A percentile compares a stretch with the other conserved stretches of the same genome.
Evolutionary conservation across 306 rosid genomes (phyloP).

Genomic region (Medicago arabica): DNA sequence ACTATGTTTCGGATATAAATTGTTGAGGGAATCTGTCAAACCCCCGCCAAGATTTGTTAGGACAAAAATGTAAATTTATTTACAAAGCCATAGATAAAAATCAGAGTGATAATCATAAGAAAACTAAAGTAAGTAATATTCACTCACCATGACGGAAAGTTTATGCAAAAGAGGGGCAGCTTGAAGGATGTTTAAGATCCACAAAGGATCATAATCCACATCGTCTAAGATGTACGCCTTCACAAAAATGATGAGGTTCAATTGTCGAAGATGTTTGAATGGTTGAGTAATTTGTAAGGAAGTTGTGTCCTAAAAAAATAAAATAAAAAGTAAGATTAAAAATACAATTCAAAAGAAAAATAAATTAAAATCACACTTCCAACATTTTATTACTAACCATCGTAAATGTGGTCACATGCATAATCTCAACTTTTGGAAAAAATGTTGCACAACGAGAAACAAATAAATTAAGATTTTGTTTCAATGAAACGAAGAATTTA

Average conservation of each 20-base stretch:
- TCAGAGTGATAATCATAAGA: not conserved
- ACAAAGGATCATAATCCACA: not conserved
- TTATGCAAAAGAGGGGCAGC: not conserved
- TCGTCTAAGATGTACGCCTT: not conserved
- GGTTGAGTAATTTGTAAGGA: not conserved
- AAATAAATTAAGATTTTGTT: not conserved
- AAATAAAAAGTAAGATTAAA: not conserved
- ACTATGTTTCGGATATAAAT: no score
- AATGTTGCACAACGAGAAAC: not conserved
- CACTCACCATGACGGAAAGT: conserved; percentile 3
- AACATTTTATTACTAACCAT: conserved; percentile 1
- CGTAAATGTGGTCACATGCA: not conserved
- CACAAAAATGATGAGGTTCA: not conserved
- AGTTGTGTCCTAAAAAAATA: not conserved
- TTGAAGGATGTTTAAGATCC: conserved; percentile 6
- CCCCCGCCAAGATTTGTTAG: no score
- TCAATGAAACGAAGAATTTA: not conserved
- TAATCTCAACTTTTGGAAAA: conserved; percentile 23
- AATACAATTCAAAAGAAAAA: not conserved
- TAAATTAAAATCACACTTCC: not conserved
- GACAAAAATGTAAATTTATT: no score
- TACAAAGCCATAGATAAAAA: not conserved
- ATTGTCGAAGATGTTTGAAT: conserved; percentile 4
- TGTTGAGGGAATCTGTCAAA: no score
- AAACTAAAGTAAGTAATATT: not conserved